Conservation (phyloP, 192 early-diverging fungal genomes). For the Rhizophagus clarus region DNA sequence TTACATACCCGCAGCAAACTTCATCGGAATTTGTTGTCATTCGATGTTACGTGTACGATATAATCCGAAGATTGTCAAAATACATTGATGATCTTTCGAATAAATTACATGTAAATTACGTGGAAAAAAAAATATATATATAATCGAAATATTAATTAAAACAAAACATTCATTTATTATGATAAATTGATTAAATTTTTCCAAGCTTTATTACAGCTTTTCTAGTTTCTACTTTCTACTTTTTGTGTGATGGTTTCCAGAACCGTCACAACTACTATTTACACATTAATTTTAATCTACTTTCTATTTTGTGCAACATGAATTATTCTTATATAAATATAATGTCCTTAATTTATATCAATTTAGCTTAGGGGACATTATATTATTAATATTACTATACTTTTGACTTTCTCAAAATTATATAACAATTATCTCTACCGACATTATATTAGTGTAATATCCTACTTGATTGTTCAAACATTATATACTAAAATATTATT, state of each 20-base stretch:
- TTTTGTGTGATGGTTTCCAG: neutral
- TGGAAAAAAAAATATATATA: too few relatives aligned
- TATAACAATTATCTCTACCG: neutral
- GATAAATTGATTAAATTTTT: too few relatives aligned
- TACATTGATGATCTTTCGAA: neutral
- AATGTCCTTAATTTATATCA: constrained; percentile 1
- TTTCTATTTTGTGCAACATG: neutral
- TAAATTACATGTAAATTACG: too few relatives aligned
- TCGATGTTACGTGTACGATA: neutral
- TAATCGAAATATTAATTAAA: too few relatives aligned
- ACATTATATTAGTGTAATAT: neutral
- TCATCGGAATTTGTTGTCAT: neutral
- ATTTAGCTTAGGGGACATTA: neutral
- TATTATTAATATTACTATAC: neutral
- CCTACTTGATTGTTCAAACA: neutral
- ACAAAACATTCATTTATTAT: too few relatives aligned
- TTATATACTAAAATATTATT: neutral
- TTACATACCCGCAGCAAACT: neutral
- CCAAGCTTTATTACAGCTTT: neutral
- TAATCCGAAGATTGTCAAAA: neutral
- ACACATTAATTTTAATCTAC: neutral
- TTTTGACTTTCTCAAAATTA: neutral
- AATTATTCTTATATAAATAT: neutral
- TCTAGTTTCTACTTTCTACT: neutral
- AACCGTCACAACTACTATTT: neutral